Base-by-base conservation (phyloP, 1,284 basidiomycete species). In the Sanghuangporus sanghuang region DNA sequence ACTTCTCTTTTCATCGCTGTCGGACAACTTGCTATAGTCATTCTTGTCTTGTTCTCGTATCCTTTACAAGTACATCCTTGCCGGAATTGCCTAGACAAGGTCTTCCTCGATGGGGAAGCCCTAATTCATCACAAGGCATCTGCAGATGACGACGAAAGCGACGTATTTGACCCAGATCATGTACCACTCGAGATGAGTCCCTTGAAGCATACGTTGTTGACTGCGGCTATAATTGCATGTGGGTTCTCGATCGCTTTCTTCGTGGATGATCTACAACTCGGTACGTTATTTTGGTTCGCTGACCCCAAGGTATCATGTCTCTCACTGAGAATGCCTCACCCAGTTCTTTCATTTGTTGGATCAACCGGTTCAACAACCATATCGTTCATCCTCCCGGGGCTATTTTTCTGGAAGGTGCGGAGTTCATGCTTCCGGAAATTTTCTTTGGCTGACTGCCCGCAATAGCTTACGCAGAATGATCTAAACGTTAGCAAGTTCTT, bases 331-430 rank as follows among this genome's bases (percentile, higher is more conserved):
- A 39, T 59, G 49, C 42, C 59, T 64, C 14, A 55, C 14, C 11
- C 69, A 95, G 95, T 98, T 11, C 80, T 98, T 36, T 93, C 95
- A 4, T 97, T 99, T 72, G 97, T 99, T 32, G 97, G 97, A 6
- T 91, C 95, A 9, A 97, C 96, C 0, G 97, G 97, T 16, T 96
- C 93, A 18, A 98, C 96, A 14, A 98, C 90, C 3, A 96, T 99
- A 68, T 96, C 93, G 8, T 99, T 99, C 76, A 98, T 99, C 72
- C 82, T 99, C 4, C 96, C 97, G 0, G 95, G 95, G 59, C 73
- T 93, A 64, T 86, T 93, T 70, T 91, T 86, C 73, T 92, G 88
- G 88, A 86, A 90, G 87, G 88, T 88, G 66, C 67, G 8, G 7
- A 9, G 44, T n/a, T n/a, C 21, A 76, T 67, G 38, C 55, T 65